Conservation (phyloP, 768 basidiomycete species). For the Kwoniella europaea region DNA sequence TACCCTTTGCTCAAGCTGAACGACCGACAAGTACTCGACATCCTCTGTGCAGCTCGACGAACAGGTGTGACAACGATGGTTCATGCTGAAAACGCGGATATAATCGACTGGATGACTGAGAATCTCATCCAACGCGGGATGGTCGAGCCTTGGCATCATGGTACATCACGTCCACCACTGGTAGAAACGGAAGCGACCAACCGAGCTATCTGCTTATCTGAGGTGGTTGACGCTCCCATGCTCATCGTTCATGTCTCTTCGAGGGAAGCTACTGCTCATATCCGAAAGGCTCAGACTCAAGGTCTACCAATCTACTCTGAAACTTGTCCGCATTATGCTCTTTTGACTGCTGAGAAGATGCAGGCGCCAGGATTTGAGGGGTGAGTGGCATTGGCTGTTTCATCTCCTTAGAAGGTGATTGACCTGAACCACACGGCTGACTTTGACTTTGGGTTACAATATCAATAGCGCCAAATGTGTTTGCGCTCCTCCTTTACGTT, state of each 20-base stretch:
- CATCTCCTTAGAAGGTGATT: background rate
- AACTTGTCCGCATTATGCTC: slow-evolving; percentile 56
- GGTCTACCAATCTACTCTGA: slow-evolving; percentile 52
- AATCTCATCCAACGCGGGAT: slow-evolving; percentile 45
- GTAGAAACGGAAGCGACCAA: slow-evolving; percentile 57
- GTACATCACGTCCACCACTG: slow-evolving; percentile 49
- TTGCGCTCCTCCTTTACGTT: slow-evolving; percentile 52
- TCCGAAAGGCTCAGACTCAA: slow-evolving; percentile 52
- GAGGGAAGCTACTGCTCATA: slow-evolving; percentile 45
- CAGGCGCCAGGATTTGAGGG: slow-evolving; percentile 51
- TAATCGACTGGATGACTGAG: slow-evolving; percentile 55
- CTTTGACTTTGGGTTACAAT: background rate
- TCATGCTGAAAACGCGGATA: slow-evolving; percentile 57
- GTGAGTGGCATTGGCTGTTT: slow-evolving; percentile 22
- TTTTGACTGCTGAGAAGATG: slow-evolving; percentile 52
- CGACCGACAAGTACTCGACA: slow-evolving; percentile 57
- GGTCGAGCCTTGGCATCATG: slow-evolving; percentile 53
- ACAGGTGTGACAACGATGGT: slow-evolving; percentile 55
- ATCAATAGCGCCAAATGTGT: slow-evolving; percentile 51
- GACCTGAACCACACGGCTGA: background rate
- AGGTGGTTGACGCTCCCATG: slow-evolving; percentile 54
- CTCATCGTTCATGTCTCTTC: slow-evolving; percentile 56
- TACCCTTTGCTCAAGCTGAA: slow-evolving; percentile 57
- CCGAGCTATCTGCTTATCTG: slow-evolving; percentile 52
- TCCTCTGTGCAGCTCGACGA: slow-evolving; percentile 53